These are phyloP conservation scores for Microcos paniculata DNA, from an alignment of 345 rosid genomes.

Conservation along the genomic window DNA sequence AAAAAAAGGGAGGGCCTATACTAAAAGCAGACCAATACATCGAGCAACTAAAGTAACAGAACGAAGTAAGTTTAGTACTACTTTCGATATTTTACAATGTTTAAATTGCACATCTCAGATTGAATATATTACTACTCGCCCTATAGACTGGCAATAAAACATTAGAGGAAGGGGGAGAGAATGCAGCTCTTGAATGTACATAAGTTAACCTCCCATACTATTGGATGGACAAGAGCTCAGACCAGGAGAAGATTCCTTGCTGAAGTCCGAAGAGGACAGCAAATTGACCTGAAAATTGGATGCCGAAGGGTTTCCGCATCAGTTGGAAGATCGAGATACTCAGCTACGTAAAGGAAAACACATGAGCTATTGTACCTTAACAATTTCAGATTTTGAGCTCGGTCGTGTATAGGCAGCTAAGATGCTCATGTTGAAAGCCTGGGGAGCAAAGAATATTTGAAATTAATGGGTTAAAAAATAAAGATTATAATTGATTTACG, in stretches of 20 bases:
- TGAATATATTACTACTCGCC: background rate
- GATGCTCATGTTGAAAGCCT: conserved; percentile 95
- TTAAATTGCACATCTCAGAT: background rate
- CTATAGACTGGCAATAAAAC: background rate
- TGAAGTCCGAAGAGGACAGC: conserved; percentile 51
- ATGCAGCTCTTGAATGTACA: background rate
- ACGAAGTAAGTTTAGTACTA: background rate
- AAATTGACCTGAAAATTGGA: conserved; percentile 66
- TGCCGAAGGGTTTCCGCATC: background rate
- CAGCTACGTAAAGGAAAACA: background rate
- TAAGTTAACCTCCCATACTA: conserved; percentile 68
- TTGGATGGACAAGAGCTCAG: conserved; percentile 36
- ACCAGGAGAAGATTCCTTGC: conserved; percentile 42
- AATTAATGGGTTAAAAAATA: background rate
- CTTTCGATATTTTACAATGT: background rate
- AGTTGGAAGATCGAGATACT: background rate
- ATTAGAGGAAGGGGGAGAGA: background rate
- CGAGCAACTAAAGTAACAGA: background rate
- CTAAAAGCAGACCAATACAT: background rate
- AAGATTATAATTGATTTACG: background rate
- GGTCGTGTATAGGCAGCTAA: conserved; percentile 81
- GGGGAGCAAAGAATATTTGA: background rate
- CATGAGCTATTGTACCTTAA: conserved; percentile 52
- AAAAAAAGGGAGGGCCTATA: background rate
- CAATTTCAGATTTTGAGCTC: conserved; percentile 78